Conservation (phyloP, 257 asterid genomes). For the Galeopsis tetrahit region DNA sequence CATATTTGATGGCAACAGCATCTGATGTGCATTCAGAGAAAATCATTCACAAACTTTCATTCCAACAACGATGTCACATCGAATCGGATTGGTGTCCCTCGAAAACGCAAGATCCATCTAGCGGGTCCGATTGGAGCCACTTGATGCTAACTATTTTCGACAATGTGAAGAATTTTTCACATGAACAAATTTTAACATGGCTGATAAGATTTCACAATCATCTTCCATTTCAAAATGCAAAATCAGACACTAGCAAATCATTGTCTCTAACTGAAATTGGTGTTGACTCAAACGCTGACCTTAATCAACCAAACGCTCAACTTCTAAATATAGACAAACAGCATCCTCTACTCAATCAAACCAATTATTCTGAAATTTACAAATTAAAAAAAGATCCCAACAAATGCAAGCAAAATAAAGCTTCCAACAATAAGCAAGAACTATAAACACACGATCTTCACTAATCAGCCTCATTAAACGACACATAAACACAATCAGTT, state of each 20-base stretch:
- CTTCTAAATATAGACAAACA: slow-evolving; percentile 1
- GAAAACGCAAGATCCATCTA: slow-evolving; percentile 24
- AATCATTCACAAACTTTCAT: not conserved
- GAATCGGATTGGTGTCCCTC: slow-evolving; percentile 7
- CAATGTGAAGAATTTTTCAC: not conserved
- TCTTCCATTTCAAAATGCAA: not conserved
- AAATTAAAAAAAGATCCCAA: slow-evolving; percentile 18
- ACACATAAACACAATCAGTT: not conserved
- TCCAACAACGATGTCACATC: not conserved
- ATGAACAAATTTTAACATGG: slow-evolving; percentile 1
- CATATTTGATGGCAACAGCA: not conserved
- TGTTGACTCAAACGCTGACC: slow-evolving; percentile 14
- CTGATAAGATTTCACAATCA: not conserved
- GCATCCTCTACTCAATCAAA: not conserved
- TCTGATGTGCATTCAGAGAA: not conserved
- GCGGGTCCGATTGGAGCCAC: not conserved
- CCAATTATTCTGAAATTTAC: not conserved
- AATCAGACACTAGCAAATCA: not conserved
- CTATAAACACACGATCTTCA: slow-evolving; percentile 9
- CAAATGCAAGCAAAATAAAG: not conserved
- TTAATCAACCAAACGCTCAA: slow-evolving; percentile 1
- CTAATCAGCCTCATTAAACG: slow-evolving; percentile 4
- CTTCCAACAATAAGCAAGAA: slow-evolving; percentile 24
- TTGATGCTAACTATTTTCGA: not conserved
- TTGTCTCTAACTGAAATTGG: not conserved